phyloP scores from a whole-genome alignment of 768 basidiomycete species.

The Lactifluus hygrophoroides region DNA sequence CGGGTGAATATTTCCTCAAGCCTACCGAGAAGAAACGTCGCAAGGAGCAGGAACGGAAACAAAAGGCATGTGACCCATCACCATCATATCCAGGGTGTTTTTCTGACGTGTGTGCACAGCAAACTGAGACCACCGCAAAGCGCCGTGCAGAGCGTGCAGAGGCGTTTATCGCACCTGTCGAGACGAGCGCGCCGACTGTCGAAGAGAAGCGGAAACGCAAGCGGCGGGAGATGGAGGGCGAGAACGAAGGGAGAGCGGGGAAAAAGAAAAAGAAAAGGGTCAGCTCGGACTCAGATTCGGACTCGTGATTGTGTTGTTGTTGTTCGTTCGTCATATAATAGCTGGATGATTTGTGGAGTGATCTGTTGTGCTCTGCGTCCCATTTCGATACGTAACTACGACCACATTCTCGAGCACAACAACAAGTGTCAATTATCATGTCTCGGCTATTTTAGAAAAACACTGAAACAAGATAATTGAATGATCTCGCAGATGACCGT shows the following conservation, averaged over 20 bases:
- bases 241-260: conserved; percentile 24
- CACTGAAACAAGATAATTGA: conserved; percentile 5
- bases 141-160: conserved; percentile 76
- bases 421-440: background rate
- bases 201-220: conserved; percentile 66
- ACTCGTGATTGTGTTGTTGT: background rate
- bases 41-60: conserved; percentile 60
- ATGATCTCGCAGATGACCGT: conserved; percentile 9
- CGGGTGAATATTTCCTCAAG: conserved; percentile 98
- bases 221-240: conserved; percentile 28
- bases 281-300: conserved; percentile 23
- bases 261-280: conserved; percentile 37
- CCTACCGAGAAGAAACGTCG: conserved; percentile 73
- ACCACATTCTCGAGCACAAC: background rate
- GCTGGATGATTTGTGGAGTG: background rate
- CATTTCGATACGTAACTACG: background rate
- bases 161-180: conserved; percentile 82
- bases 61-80: conserved; percentile 46
- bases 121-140: conserved; percentile 65
- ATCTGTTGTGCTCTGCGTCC: too few species aligned
- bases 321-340: background rate
- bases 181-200: conserved; percentile 61
- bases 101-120: conserved; percentile 38
- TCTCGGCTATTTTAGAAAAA: background rate
- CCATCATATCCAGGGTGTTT: too few species aligned